Evolutionary conservation across 1,284 basidiomycete genomes (phyloP).

Genomic region (Psilocybe mexicana): DNA sequence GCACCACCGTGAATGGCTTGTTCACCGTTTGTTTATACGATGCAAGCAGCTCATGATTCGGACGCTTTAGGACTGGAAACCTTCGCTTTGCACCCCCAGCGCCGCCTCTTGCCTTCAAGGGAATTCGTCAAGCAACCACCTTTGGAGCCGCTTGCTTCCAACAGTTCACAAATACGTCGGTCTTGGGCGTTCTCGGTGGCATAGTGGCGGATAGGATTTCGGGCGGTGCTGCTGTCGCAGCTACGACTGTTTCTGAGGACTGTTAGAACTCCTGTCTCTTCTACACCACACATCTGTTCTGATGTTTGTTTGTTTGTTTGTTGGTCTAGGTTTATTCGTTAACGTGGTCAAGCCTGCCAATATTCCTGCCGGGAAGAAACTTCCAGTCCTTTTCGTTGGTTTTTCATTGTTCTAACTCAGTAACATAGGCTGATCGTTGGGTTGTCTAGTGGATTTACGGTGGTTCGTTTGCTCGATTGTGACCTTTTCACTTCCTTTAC

Average conservation of each 20-base stretch:
- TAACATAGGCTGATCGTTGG: background rate
- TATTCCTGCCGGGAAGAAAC: constrained; percentile 15
- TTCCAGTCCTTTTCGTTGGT: constrained; percentile 27
- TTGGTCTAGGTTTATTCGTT: constrained; percentile 24
- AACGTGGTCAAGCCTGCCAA: constrained; percentile 25
- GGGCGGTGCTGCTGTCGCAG: background rate
- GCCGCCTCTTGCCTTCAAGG: constrained; percentile 11
- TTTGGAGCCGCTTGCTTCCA: constrained; percentile 23
- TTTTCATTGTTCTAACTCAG: background rate
- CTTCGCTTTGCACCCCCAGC: constrained; percentile 18
- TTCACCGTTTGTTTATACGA: no score
- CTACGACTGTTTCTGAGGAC: constrained; percentile 14
- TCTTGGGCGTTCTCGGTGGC: background rate
- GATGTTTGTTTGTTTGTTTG: no score
- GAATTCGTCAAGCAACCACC: constrained; percentile 15
- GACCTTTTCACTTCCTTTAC: background rate
- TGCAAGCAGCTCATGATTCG: no score
- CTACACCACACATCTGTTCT: background rate
- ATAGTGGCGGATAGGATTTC: background rate
- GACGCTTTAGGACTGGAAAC: constrained; percentile 13
- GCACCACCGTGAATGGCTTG: constrained; percentile 22
- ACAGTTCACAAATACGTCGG: background rate
- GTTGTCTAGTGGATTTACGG: constrained; percentile 23
- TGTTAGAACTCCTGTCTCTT: constrained; percentile 5
- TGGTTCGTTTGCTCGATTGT: constrained; percentile 5